Conservation (phyloP, 768 basidiomycete genomes). For the Rhodotorula kratochvilovae region DNA sequence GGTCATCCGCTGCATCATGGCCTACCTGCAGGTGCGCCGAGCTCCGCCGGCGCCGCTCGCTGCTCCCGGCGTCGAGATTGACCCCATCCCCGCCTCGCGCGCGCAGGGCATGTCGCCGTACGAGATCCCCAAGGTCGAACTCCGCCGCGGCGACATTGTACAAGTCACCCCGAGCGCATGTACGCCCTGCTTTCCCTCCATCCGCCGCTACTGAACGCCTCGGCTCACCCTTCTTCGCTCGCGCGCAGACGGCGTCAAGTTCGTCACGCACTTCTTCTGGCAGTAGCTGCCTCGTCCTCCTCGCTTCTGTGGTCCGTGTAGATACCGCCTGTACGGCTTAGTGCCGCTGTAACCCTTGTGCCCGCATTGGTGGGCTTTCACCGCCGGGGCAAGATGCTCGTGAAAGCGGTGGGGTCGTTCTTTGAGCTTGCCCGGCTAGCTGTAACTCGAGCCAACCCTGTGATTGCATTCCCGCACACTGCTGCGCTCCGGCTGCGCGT, state of each 20-base stretch:
- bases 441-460: too few species aligned
- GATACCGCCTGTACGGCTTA: neutral
- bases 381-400: too few species aligned
- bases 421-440: too few species aligned
- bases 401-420: too few species aligned
- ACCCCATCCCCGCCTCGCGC: too few species aligned
- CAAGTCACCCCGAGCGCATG: constrained; percentile 53
- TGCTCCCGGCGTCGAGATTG: constrained; percentile 7
- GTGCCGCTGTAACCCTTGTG: neutral
- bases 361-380: too few species aligned
- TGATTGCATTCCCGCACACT: too few species aligned
- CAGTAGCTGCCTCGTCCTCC: constrained; percentile 5
- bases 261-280: constrained; percentile 38
- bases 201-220: too few species aligned
- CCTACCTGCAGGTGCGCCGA: constrained; percentile 48
- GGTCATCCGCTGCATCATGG: constrained; percentile 81
- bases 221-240: neutral
- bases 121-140: constrained; percentile 95
- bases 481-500: too few species aligned
- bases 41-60: too few species aligned
- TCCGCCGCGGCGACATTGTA: constrained; percentile 91
- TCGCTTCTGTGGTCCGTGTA: neutral
- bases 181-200: neutral
- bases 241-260: constrained; percentile 33
- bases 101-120: constrained; percentile 73